Evolutionary conservation across 2,329 filamentous ascomycete species (phyloP).

Genomic region (Aspergillus quadrilineatus): DNA sequence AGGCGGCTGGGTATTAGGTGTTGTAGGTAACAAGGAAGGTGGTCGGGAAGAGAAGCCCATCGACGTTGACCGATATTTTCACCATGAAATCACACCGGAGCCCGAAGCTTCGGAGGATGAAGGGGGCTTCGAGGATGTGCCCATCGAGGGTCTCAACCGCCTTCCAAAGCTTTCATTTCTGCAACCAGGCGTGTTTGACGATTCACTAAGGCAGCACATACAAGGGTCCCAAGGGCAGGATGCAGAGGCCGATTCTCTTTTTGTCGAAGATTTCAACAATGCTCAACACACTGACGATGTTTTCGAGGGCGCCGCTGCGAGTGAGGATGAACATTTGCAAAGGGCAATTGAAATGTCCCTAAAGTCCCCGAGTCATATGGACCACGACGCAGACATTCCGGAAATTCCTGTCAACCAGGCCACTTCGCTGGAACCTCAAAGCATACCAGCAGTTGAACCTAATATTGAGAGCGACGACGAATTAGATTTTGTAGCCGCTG

Average conservation of each 20-base stretch:
- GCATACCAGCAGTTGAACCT: constrained; percentile 31
- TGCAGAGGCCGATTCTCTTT: constrained; percentile 53
- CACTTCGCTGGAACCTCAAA: constrained; percentile 42
- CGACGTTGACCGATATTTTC: constrained; percentile 72
- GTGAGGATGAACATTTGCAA: constrained; percentile 72
- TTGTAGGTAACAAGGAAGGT: constrained; percentile 78
- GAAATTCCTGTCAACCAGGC: constrained; percentile 45
- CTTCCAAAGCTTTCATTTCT: constrained; percentile 63
- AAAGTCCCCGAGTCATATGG: constrained; percentile 38
- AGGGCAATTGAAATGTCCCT: constrained; percentile 84
- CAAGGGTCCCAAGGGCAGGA: constrained; percentile 25
- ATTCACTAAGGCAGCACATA: constrained; percentile 33
- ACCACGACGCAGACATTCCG: constrained; percentile 39
- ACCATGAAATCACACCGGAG: constrained; percentile 50
- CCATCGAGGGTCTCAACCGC: constrained; percentile 84
- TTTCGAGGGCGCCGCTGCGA: constrained; percentile 50
- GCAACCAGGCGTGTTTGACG: constrained; percentile 37
- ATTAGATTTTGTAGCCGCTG: constrained; percentile 72
- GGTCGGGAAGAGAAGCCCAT: constrained; percentile 85
- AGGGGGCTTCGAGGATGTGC: constrained; percentile 86
- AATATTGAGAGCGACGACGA: constrained; percentile 63
- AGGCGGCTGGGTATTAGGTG: constrained; percentile 92
- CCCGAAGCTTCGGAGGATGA: constrained; percentile 65
- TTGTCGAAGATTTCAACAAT: constrained; percentile 51
- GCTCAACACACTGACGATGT: constrained; percentile 49